These are phyloP conservation scores for Rhodotorula sphaerocarpa DNA, from an alignment of 768 basidiomycete genomes.

Conservation along the genomic window DNA sequence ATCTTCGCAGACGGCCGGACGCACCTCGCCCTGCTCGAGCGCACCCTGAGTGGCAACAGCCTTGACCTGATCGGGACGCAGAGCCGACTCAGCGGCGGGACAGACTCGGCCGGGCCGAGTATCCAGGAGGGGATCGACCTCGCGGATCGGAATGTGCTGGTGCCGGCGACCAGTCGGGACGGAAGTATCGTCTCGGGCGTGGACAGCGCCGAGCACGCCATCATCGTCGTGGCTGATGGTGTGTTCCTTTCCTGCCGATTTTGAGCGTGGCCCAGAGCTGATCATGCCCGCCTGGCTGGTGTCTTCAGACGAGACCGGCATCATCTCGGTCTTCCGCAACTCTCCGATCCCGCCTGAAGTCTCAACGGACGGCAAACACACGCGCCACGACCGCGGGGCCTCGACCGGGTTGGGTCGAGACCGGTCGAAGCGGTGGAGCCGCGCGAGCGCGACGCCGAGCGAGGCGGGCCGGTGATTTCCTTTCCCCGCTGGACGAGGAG, in stretches of 20 bases:
- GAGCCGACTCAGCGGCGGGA: no score
- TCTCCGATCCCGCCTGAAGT: background rate
- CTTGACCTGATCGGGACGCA: background rate
- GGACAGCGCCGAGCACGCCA: slow-evolving; percentile 13
- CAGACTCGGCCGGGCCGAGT: background rate
- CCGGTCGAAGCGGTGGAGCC: background rate
- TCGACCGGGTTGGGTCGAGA: background rate
- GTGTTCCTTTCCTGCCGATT: background rate
- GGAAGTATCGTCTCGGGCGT: background rate
- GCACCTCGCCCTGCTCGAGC: slow-evolving; percentile 15
- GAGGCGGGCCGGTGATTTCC: background rate
- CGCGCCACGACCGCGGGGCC: background rate
- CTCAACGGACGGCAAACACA: background rate
- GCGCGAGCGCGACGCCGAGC: background rate
- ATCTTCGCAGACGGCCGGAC: slow-evolving; percentile 22
- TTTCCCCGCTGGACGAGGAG: no score
- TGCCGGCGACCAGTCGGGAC: background rate
- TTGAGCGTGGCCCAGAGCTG: background rate
- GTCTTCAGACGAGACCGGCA: slow-evolving; percentile 12
- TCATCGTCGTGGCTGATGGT: slow-evolving; percentile 33
- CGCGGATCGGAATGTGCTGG: background rate
- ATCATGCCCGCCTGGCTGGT: background rate
- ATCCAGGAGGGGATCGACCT: background rate
- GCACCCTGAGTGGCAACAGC: background rate
- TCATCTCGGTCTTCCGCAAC: slow-evolving; percentile 22